These are phyloP conservation scores for Nymphaea colorata DNA, from an alignment of 164 flowering plant species.

Conservation along the genomic window DNA sequence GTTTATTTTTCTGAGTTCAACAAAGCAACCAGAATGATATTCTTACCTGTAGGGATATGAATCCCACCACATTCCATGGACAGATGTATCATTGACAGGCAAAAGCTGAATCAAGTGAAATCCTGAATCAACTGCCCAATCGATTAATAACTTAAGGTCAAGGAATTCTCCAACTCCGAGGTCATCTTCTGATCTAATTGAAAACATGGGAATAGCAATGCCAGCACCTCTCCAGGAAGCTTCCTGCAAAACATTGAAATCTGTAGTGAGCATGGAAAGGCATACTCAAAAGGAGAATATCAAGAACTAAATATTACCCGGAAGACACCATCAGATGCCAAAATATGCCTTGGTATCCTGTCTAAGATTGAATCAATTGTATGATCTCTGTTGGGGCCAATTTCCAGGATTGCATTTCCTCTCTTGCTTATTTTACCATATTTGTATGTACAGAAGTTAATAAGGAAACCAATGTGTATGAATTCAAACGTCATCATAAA, in stretches of 20 bases:
- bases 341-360: constrained; percentile 35
- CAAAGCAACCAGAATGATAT: neutral
- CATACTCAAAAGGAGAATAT: neutral
- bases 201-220: constrained; percentile 90
- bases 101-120: constrained; percentile 94
- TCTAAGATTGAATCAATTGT: constrained; percentile 29
- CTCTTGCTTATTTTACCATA: constrained; percentile 44
- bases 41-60: constrained; percentile 95
- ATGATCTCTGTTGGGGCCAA: constrained; percentile 52
- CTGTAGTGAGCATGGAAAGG: neutral
- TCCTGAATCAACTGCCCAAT: constrained; percentile 86
- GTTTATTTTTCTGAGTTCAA: too few species aligned
- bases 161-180: constrained; percentile 98
- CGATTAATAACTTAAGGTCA: constrained; percentile 85
- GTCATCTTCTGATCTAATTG: constrained; percentile 79
- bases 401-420: constrained; percentile 48
- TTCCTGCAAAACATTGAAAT: constrained; percentile 33
- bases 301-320: constrained; percentile 33
- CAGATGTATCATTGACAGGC: constrained; percentile 97
- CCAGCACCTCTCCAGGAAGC: constrained; percentile 98
- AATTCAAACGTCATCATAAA: too few species aligned
- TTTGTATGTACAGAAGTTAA: constrained; percentile 37
- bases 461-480: too few species aligned
- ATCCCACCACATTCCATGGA: constrained; percentile 98
- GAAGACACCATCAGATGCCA: constrained; percentile 74